Evolutionary conservation across 139 green algal genomes (phyloP).

Genomic region (Haematococcus lacustris): DNA sequence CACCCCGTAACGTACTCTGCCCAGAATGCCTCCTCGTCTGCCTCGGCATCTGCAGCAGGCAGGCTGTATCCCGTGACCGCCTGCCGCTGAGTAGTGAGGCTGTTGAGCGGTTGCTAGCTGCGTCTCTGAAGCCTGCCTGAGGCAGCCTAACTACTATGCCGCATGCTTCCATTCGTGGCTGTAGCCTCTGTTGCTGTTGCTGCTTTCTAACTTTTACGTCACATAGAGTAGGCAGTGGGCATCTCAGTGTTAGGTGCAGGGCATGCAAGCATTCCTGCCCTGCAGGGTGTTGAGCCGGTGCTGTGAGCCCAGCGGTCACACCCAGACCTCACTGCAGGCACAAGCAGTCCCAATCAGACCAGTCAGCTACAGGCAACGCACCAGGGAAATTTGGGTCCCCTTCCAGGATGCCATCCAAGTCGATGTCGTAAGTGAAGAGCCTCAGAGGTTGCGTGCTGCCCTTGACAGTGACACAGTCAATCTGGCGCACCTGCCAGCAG

Average conservation of each 20-base stretch:
- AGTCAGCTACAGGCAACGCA: background rate
- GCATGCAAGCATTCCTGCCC: background rate
- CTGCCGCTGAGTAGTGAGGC: background rate
- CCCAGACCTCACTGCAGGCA: constrained; percentile 13
- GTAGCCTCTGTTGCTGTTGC: background rate
- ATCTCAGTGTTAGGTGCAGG: background rate
- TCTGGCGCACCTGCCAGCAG: constrained; percentile 72
- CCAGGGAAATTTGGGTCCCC: background rate
- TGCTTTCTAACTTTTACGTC: no score
- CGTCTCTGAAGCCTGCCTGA: background rate
- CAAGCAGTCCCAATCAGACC: background rate
- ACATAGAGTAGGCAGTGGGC: no score
- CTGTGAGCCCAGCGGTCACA: no score
- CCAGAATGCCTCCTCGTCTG: constrained; percentile 30
- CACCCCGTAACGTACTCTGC: constrained; percentile 53
- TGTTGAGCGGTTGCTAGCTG: background rate
- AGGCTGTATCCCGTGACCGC: background rate
- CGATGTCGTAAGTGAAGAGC: constrained; percentile 75
- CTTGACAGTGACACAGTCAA: constrained; percentile 92
- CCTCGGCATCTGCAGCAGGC: constrained; percentile 4
- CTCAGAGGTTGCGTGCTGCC: constrained; percentile 73
- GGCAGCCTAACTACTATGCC: background rate
- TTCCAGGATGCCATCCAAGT: background rate
- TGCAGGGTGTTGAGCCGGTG: constrained; percentile 2
- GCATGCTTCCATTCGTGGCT: background rate